Evolutionary conservation across 495 filamentous ascomycete genomes (phyloP), one percentile per base, ranked within the genome.

Genomic region (Bacidia rubella): DNA sequence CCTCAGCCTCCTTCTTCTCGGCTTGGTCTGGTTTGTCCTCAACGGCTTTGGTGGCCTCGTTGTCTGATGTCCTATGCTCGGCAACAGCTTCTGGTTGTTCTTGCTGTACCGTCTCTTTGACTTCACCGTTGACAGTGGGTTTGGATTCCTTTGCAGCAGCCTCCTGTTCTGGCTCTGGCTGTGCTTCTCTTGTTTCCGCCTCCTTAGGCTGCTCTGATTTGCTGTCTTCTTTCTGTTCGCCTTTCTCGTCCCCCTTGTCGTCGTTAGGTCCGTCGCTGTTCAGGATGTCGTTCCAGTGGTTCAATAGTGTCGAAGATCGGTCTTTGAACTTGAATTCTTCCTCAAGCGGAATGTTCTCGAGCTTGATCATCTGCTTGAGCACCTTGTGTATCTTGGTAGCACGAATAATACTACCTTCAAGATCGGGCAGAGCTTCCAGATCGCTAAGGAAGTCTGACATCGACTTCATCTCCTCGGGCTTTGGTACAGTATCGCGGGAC

Each of bases 371-470:
- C 39, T 80, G 86, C 69, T 87, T 90, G 44, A 95, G 74, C 9
- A 96, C 89, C 68, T 95, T 95, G 75, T 94, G 86, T 66, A 95
- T 93, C 73, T 94, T 94, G 29, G 89, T 95, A 3, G 65, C 68
- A 47, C 81, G 75, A 59, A 96, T 93, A 57, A 94, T 90, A 57
- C 77, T 79, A 12, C 85, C 85, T 57, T 95, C 90, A 20, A 95
- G 76, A 50, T 93, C 86, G 1, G 76, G 68, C 60, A 84, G 80
- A 2, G 68, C 77, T 64, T 96, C 90, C 3, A 96, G 75, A 63
- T 89, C 87, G 24, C 70, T 74, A 44, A 95, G 73, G 64, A 81
- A 89, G 17, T 81, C 78, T 7, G 83, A 81, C 87, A 95, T 93
- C 24, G 65, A 52, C 26, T 76, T 76, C 89, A 94, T 94, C 64